Evolutionary conservation across 2,329 filamentous ascomycete genomes (phyloP).

Genomic region (Calonectria multiphialidica): DNA sequence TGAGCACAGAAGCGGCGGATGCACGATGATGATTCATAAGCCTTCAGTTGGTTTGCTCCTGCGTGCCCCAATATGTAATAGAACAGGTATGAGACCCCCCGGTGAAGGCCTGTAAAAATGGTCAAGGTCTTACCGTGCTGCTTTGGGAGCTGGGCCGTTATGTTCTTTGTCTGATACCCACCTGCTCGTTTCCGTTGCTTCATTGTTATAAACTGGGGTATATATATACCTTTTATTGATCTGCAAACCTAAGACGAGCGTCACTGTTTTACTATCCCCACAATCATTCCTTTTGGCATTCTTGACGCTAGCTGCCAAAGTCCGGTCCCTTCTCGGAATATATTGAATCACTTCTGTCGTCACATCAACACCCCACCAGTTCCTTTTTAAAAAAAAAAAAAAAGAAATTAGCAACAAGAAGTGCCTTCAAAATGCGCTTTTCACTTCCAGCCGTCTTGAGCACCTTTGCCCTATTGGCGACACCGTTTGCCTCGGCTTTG

Average conservation of each 20-base stretch:
- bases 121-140: too few species aligned
- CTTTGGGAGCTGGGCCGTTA: too few species aligned
- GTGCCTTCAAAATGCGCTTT: conserved; percentile 32
- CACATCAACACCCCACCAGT: too few species aligned
- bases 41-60: not conserved
- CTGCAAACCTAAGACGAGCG: not conserved
- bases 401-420: too few species aligned
- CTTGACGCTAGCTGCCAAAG: conserved; percentile 19
- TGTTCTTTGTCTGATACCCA: not conserved
- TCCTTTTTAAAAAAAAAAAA: too few species aligned
- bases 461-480: conserved; percentile 20
- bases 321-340: too few species aligned
- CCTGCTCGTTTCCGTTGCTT: not conserved
- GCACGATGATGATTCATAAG: not conserved
- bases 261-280: not conserved
- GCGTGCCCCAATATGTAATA: not conserved
- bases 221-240: not conserved
- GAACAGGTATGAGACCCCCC: not conserved
- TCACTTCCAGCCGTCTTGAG: conserved; percentile 25
- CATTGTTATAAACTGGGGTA: too few species aligned
- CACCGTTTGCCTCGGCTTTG: conserved; percentile 21
- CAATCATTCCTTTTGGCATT: not conserved
- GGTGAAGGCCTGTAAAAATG: not conserved
- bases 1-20: not conserved
- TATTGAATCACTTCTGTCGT: too few species aligned